Percentiles rank a stretch among this genome's conserved stretches.
Evolutionary conservation across 169 alveolate genomes (phyloP).

Genomic region (Plasmodium knowlesi): DNA sequence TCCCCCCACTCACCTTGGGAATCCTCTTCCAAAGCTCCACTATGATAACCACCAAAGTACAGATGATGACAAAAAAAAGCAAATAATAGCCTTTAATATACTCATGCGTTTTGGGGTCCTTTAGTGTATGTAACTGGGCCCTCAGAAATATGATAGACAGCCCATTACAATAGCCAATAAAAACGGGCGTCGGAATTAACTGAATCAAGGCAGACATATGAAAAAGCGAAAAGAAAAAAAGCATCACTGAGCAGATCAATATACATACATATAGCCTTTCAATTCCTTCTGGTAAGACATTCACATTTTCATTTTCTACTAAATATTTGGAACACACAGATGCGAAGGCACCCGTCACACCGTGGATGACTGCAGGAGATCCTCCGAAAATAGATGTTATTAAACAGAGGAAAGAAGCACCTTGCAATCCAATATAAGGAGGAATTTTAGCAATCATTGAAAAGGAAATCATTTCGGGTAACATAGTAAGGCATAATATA

Average conservation of each 20-base stretch:
- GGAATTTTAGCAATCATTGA: conserved; percentile 87
- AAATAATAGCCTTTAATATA: conserved; percentile 78
- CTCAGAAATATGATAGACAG: conserved; percentile 82
- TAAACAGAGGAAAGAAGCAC: conserved; percentile 84
- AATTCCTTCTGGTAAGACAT: conserved; percentile 52
- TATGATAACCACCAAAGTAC: conserved; percentile 55
- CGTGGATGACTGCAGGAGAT: conserved; percentile 86
- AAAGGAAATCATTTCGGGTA: conserved; percentile 87
- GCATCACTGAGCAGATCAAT: conserved; percentile 80
- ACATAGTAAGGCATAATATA: conserved; percentile 85
- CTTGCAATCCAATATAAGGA: conserved; percentile 85
- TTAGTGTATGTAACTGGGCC: conserved; percentile 86
- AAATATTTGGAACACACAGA: conserved; percentile 83
- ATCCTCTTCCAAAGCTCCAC: conserved; percentile 70
- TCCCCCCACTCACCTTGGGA: conserved; percentile 44
- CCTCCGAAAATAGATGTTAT: conserved; percentile 86
- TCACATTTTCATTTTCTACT: conserved; percentile 28
- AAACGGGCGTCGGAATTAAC: conserved; percentile 85
- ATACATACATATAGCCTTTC: conserved; percentile 71
- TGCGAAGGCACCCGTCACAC: conserved; percentile 85
- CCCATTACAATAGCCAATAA: conserved; percentile 88
- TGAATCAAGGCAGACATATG: conserved; percentile 86
- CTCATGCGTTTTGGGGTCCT: conserved; percentile 79
- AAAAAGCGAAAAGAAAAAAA: conserved; percentile 80
- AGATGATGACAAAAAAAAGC: conserved; percentile 42